Evolutionary conservation across 2,329 filamentous ascomycete species (phyloP), one percentile per base, ranked within the genome.

Genomic region (Xylariales sp.): DNA sequence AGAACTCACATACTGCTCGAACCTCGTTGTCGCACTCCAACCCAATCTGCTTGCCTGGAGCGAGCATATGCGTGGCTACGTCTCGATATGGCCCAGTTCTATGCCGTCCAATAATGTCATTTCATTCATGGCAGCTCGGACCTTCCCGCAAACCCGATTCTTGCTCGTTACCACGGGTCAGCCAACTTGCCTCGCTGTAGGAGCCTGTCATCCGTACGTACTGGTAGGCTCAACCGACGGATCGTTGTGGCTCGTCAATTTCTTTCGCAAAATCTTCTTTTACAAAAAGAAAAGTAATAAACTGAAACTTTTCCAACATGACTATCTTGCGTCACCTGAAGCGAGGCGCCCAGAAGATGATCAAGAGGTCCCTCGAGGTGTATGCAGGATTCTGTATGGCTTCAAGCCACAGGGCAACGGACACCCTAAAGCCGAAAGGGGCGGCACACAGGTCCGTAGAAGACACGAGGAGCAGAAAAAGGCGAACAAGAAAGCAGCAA

Each of bases 21-120:
- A 66, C 34, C 65, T 73, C 9, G 63, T 68, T 14, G 68, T 78
- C 35, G 66, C 62, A 44, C 71, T 76, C 47, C 74, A 78, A 46
- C 69, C 74, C 4, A 70, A 71, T 46, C 59, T 78, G 29, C 61
- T 80, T 12, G 61, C 65, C 15, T 81, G 76, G 68, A 72, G 66
- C 54, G 73, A 78, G 46, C 69, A 76, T 45, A 59, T 80, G 32
- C 65, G 75, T 40, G 76, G 75, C 5, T 80, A 74, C 58, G 68
- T 74, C 43, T 67, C 69, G 21, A 58, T 71, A 16, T 72, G 72
- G 51, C 74, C 76, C 3, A 73, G 72, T 0, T 69, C 72, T 3
- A 73, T 71, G 44, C 69, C 74, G 12, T 63, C 71, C 14, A 77
- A 73, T 51, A 72, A 71, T 2, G 69, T 70, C 21, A 54, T 80